Evolutionary conservation across 2,329 filamentous ascomycete genomes (phyloP).

Genomic region (Diaporthe ilicicola): DNA sequence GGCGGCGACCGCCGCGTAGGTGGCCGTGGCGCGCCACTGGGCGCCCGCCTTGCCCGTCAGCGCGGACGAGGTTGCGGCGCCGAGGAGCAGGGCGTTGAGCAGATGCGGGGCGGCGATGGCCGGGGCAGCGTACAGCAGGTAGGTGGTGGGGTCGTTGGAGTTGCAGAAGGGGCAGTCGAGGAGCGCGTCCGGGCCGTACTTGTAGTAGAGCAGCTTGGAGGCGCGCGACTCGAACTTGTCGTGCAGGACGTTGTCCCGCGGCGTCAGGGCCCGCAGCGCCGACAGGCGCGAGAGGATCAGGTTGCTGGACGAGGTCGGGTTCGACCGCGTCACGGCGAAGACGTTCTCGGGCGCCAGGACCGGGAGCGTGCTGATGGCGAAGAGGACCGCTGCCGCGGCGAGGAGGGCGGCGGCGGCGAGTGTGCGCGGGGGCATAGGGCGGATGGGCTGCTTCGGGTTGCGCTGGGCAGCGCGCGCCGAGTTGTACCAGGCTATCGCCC

Average conservation of each 20-base stretch:
- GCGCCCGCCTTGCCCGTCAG: slow-evolving; percentile 70
- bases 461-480: slow-evolving; percentile 55
- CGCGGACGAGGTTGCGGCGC: slow-evolving; percentile 74
- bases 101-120: slow-evolving; percentile 80
- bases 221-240: slow-evolving; percentile 75
- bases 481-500: slow-evolving; percentile 71
- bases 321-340: slow-evolving; percentile 79
- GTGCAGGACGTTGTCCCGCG: slow-evolving; percentile 70
- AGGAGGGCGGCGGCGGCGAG: slow-evolving; percentile 67
- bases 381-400: slow-evolving; percentile 56
- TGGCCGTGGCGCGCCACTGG: slow-evolving; percentile 76
- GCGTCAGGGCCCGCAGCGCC: slow-evolving; percentile 64
- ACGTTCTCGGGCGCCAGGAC: slow-evolving; percentile 80
- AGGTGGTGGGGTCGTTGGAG: slow-evolving; percentile 72
- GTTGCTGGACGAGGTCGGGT: slow-evolving; percentile 85
- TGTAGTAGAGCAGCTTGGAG: slow-evolving; percentile 81
- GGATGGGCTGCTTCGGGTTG: slow-evolving; percentile 57
- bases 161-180: slow-evolving; percentile 84
- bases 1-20: slow-evolving; percentile 67
- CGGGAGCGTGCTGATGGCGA: slow-evolving; percentile 71
- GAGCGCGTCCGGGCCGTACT: slow-evolving; percentile 80
- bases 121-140: slow-evolving; percentile 83
- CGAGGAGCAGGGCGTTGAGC: slow-evolving; percentile 76
- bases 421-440: slow-evolving; percentile 66
- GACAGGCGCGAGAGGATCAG: slow-evolving; percentile 82